Evolutionary conservation across 176 grass and related monocot genomes (phyloP).

Genomic region (Bolboschoenus planiculmis): DNA sequence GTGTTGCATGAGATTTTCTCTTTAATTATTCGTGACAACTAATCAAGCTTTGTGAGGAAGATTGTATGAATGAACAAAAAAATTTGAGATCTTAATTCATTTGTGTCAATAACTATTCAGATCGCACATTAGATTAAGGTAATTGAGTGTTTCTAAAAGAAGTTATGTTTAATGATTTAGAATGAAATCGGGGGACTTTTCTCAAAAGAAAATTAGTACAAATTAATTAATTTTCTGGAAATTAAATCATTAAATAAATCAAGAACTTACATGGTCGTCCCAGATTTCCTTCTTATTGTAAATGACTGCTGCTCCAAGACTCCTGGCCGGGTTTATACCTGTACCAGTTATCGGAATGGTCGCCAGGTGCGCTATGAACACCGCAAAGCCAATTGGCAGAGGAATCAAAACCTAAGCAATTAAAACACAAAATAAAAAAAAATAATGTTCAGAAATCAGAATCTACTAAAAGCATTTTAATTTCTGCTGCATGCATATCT

Average conservation of each 20-base stretch:
- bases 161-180: too few relatives aligned
- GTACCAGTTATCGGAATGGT: slow-evolving; percentile 89
- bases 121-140: not conserved
- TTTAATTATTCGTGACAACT: not conserved
- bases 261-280: slow-evolving; percentile 48
- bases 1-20: not conserved
- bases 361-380: slow-evolving; percentile 83
- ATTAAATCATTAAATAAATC: too few relatives aligned
- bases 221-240: too few relatives aligned
- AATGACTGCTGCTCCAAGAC: slow-evolving; percentile 68
- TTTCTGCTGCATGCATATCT: too few relatives aligned
- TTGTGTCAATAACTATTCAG: not conserved
- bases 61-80: not conserved
- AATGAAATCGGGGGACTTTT: too few relatives aligned
- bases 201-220: not conserved
- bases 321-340: slow-evolving; percentile 82
- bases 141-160: too few relatives aligned
- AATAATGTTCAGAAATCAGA: not conserved
- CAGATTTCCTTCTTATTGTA: slow-evolving; percentile 54
- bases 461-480: not conserved
- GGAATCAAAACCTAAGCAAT: slow-evolving; percentile 49
- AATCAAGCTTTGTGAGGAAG: not conserved
- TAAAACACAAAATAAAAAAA: not conserved
- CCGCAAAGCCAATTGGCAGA: slow-evolving; percentile 78
- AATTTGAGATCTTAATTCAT: not conserved